phyloP scores from a whole-genome alignment of 2,329 filamentous ascomycete genomes.

The Paecilomyces sp. region DNA sequence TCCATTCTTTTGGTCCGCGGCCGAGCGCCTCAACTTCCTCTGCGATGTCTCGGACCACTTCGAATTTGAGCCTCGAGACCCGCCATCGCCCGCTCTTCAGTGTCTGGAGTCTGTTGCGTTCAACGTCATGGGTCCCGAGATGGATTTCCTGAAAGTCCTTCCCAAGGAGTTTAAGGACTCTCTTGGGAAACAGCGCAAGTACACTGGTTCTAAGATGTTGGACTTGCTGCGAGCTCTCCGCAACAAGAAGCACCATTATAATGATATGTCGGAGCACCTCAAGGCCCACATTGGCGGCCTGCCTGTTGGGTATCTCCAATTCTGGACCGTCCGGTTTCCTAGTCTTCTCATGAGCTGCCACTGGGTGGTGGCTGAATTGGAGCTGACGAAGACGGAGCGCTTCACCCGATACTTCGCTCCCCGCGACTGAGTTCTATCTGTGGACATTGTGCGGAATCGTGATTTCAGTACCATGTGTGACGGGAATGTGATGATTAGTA shows the following conservation, averaged over 20 bases:
- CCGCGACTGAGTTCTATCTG: constrained; percentile 17
- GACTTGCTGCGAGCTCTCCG: constrained; percentile 82
- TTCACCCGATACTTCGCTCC: constrained; percentile 37
- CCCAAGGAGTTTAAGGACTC: constrained; percentile 80
- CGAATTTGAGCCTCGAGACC: constrained; percentile 82
- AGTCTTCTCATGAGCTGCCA: constrained; percentile 72
- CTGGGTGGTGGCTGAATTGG: constrained; percentile 61
- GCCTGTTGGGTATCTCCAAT: constrained; percentile 73
- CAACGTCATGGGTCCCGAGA: constrained; percentile 44
- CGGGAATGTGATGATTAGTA: not conserved
- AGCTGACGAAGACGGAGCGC: constrained; percentile 42
- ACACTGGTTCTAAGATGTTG: constrained; percentile 73
- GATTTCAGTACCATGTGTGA: not conserved
- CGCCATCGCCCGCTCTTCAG: constrained; percentile 61
- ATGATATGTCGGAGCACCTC: constrained; percentile 81
- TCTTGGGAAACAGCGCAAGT: constrained; percentile 89
- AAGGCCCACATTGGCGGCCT: constrained; percentile 66
- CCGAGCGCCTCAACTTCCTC: constrained; percentile 85
- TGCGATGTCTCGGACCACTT: constrained; percentile 96
- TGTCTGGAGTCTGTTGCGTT: constrained; percentile 47
- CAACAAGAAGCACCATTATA: constrained; percentile 97
- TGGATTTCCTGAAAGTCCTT: constrained; percentile 71
- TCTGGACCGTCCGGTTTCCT: constrained; percentile 77
- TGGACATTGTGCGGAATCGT: not conserved
- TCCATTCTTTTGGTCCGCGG: constrained; percentile 92